These are phyloP conservation scores for Stephanodiscus minutulus DNA, from an alignment of 108 stramenopile genomes.

Conservation along the genomic window DNA sequence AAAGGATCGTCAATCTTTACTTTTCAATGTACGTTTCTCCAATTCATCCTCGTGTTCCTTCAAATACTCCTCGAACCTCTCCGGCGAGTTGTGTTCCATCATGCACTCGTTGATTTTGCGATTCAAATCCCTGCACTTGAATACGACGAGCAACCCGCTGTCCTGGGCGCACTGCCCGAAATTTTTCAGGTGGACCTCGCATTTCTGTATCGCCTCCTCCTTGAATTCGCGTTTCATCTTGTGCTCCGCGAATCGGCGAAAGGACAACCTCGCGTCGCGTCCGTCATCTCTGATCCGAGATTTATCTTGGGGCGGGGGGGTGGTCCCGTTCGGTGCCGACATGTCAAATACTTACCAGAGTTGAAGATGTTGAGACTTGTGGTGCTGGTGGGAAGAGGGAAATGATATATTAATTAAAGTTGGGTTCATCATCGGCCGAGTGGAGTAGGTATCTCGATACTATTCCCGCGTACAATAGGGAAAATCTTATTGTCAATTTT, in stretches of 20 bases:
- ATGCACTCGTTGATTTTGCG: constrained; percentile 85
- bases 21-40: constrained; percentile 43
- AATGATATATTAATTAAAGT: no score
- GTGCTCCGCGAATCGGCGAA: constrained; percentile 81
- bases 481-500: no score
- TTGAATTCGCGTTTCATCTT: constrained; percentile 85
- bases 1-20: constrained; percentile 7
- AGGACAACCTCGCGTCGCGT: constrained; percentile 60
- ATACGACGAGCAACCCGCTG: constrained; percentile 81
- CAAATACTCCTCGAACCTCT: constrained; percentile 78
- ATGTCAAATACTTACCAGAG: neutral
- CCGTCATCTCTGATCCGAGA: constrained; percentile 50
- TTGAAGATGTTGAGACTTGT: neutral
- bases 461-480: no score
- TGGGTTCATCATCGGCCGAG: no score
- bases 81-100: constrained; percentile 78
- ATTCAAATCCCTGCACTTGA: constrained; percentile 73
- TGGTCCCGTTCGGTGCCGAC: constrained; percentile 25
- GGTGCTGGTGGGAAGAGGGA: no score
- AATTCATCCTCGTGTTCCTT: constrained; percentile 59
- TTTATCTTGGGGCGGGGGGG: neutral
- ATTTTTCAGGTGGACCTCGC: constrained; percentile 64
- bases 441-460: no score
- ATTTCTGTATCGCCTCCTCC: constrained; percentile 76
- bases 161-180: constrained; percentile 87